These are phyloP conservation scores for Bryum argenteum DNA, from an alignment of 225 moss, liverwort and hornwort genomes.

Conservation along the genomic window DNA sequence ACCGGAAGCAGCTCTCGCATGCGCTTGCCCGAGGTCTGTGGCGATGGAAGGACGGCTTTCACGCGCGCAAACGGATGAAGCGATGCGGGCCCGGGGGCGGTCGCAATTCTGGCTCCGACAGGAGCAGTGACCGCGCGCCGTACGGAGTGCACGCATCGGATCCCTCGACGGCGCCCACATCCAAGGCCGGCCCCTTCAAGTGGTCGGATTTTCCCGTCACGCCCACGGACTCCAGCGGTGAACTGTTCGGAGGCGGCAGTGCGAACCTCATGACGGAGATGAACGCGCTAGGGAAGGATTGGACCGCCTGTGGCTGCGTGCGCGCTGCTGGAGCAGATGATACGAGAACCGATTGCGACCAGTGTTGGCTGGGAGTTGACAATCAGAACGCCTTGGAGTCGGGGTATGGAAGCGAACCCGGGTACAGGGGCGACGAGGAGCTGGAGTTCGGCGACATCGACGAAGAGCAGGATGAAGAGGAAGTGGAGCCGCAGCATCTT, in stretches of 20 bases:
- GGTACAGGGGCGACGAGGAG: constrained; percentile 59
- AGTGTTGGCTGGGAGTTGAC: constrained; percentile 48
- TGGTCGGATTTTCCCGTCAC: constrained; percentile 61
- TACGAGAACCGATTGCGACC: constrained; percentile 39
- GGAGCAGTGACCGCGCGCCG: constrained; percentile 56
- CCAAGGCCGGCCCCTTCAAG: constrained; percentile 57
- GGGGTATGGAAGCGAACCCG: constrained; percentile 63
- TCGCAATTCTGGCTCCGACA: constrained; percentile 56
- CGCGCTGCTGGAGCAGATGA: constrained; percentile 24
- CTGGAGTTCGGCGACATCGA: constrained; percentile 56
- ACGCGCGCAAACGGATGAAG: constrained; percentile 61
- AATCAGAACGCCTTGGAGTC: constrained; percentile 40
- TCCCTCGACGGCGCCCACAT: constrained; percentile 57
- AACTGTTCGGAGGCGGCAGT: constrained; percentile 49
- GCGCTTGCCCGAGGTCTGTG: constrained; percentile 58
- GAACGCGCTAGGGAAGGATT: constrained; percentile 47
- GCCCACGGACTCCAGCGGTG: constrained; percentile 61
- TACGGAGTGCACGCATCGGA: constrained; percentile 55
- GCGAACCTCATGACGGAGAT: constrained; percentile 40
- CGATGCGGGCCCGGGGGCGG: constrained; percentile 48
- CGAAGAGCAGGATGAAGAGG: constrained; percentile 63
- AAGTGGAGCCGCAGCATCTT: constrained; percentile 52
- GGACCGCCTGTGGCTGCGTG: constrained; percentile 45
- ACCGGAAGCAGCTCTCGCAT: constrained; percentile 59
- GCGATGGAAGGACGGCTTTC: constrained; percentile 63